These are phyloP conservation scores for Closterium sp. DNA, from an alignment of 139 green algal genomes.

Conservation along the genomic window DNA sequence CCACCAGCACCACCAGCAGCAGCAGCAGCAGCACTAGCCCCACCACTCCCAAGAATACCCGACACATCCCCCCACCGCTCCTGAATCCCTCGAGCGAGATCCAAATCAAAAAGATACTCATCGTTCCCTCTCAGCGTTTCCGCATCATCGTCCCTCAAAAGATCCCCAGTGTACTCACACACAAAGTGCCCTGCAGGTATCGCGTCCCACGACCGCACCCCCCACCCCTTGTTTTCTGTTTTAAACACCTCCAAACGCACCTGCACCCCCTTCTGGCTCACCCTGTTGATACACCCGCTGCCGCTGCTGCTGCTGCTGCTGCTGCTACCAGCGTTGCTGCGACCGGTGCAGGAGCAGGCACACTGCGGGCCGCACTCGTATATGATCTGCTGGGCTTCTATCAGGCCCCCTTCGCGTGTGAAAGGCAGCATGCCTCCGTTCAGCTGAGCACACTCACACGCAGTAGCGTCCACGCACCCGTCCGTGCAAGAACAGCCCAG, in stretches of 20 bases:
- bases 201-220: slow-evolving; percentile 48
- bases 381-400: not conserved
- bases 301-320: not conserved
- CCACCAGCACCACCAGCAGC: not conserved
- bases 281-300: slow-evolving; percentile 25
- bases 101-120: slow-evolving; percentile 54
- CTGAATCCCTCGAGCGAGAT: slow-evolving; percentile 9
- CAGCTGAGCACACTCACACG: slow-evolving; percentile 16
- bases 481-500: not conserved
- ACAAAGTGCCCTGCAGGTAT: slow-evolving; percentile 45
- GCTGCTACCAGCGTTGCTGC: not conserved
- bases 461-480: not conserved
- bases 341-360: not conserved
- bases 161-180: slow-evolving; percentile 43
- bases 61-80: slow-evolving; percentile 19
- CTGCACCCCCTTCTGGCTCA: slow-evolving; percentile 35
- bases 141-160: slow-evolving; percentile 37
- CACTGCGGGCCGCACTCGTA: slow-evolving; percentile 43
- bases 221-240: slow-evolving; percentile 47
- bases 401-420: slow-evolving; percentile 3
- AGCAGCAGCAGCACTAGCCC: not conserved
- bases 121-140: slow-evolving; percentile 33
- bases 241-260: slow-evolving; percentile 47
- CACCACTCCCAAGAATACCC: not conserved
- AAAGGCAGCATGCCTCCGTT: slow-evolving; percentile 41